A percentile compares a stretch with the other conserved stretches of the same genome.
Evolutionary conservation across 768 basidiomycete genomes (phyloP).

Genomic region (Pulveroboletus sp.): DNA sequence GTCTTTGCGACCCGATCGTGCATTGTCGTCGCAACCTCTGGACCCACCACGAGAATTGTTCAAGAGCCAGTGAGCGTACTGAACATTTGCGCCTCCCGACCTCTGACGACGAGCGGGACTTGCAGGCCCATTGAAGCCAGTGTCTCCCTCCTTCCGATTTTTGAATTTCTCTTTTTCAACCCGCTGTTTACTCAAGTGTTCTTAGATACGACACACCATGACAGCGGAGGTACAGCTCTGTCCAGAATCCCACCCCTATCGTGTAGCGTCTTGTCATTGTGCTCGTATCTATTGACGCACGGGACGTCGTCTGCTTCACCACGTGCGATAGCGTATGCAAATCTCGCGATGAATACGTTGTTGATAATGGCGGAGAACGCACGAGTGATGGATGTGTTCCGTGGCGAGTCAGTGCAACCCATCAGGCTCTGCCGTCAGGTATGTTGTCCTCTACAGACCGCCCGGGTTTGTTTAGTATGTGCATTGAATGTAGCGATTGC

Average conservation of each 20-base stretch:
- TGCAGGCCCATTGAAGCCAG: slow-evolving; percentile 60
- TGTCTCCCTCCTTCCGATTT: slow-evolving; percentile 53
- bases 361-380: slow-evolving; percentile 48
- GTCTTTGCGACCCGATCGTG: slow-evolving; percentile 51
- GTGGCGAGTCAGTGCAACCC: slow-evolving; percentile 34
- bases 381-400: slow-evolving; percentile 43
- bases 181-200: slow-evolving; percentile 45
- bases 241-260: slow-evolving; percentile 34
- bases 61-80: slow-evolving; percentile 46
- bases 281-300: slow-evolving; percentile 64
- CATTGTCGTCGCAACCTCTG: slow-evolving; percentile 41
- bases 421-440: slow-evolving; percentile 66
- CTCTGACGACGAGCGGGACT: not conserved
- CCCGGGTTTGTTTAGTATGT: not conserved
- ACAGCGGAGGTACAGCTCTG: slow-evolving; percentile 20
- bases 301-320: slow-evolving; percentile 56
- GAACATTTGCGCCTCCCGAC: not conserved
- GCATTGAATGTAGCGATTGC: slow-evolving; percentile 40
- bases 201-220: slow-evolving; percentile 32
- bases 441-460: slow-evolving; percentile 6
- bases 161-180: slow-evolving; percentile 56
- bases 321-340: slow-evolving; percentile 59
- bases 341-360: slow-evolving; percentile 50
- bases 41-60: slow-evolving; percentile 51
- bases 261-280: slow-evolving; percentile 49